Percentiles rank a stretch among this genome's conserved stretches.
phyloP scores from a whole-genome alignment of 345 rosid genomes.

The Aquilaria yunnanensis region DNA sequence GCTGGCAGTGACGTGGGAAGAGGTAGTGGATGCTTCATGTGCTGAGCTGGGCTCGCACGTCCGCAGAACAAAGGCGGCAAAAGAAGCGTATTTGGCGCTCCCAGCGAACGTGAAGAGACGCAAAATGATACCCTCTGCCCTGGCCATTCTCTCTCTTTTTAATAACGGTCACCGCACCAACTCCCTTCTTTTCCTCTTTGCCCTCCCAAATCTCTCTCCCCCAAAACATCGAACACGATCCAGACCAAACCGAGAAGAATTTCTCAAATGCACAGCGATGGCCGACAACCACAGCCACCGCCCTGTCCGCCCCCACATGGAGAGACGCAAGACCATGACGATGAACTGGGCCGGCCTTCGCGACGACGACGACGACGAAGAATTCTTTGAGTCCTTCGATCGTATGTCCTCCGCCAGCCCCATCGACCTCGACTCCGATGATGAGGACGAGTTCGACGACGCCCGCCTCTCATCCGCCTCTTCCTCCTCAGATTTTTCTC shows the following conservation, averaged over 20 bases:
- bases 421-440: conserved; percentile 55
- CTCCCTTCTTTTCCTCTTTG: conserved; percentile 30
- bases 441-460: conserved; percentile 56
- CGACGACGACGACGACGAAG: conserved; percentile 60
- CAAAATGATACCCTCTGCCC: conserved; percentile 8
- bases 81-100: no score
- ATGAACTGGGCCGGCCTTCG: conserved; percentile 74
- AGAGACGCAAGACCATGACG: conserved; percentile 50
- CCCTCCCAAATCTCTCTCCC: neutral
- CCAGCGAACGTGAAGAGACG: conserved; percentile 16
- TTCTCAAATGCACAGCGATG: no score
- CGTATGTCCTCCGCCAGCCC: conserved; percentile 50
- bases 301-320: conserved; percentile 24
- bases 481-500: conserved; percentile 30
- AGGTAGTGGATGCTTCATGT: conserved; percentile 1
- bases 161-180: neutral
- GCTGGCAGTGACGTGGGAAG: neutral
- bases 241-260: no score
- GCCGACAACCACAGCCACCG: neutral
- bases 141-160: conserved; percentile 33
- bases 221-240: no score
- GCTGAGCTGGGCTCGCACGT: neutral
- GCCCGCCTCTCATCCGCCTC: conserved; percentile 63
- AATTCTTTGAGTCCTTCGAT: conserved; percentile 53
- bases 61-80: neutral